Evolutionary conservation across 768 basidiomycete genomes (phyloP).

Genomic region (Suillus subaureus): DNA sequence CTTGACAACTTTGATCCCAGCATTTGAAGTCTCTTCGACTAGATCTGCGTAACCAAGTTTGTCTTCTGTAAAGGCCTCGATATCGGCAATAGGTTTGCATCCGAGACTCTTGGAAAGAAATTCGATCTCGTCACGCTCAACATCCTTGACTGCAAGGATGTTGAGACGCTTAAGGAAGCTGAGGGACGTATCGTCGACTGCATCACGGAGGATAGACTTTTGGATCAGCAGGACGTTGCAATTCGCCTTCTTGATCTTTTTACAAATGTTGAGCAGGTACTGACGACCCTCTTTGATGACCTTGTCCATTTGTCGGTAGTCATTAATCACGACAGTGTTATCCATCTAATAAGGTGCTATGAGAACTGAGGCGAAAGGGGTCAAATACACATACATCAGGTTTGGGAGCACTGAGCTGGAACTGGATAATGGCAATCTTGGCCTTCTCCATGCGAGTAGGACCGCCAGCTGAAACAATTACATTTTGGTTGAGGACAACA

Average conservation of each 20-base stretch:
- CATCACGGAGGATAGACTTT: conserved; percentile 98
- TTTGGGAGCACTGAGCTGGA: conserved; percentile 97
- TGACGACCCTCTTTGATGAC: conserved; percentile 98
- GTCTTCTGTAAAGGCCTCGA: conserved; percentile 97
- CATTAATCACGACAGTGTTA: conserved; percentile 98
- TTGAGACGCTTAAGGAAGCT: conserved; percentile 97
- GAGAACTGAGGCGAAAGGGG: background rate
- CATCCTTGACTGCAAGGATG: conserved; percentile 95
- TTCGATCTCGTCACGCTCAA: conserved; percentile 98
- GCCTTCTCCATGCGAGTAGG: conserved; percentile 97
- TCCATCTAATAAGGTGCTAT: conserved; percentile 74
- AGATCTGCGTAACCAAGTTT: conserved; percentile 97
- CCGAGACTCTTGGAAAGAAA: conserved; percentile 95
- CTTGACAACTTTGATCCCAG: conserved; percentile 89
- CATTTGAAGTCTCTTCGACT: conserved; percentile 83
- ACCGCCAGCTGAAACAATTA: conserved; percentile 86
- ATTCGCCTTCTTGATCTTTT: conserved; percentile 99
- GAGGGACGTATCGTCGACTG: conserved; percentile 97
- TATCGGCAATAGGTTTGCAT: conserved; percentile 95
- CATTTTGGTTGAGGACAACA: conserved; percentile 96
- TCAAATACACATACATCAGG: conserved; percentile 72
- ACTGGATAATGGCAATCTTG: conserved; percentile 97
- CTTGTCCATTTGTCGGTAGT: conserved; percentile 99
- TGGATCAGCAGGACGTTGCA: conserved; percentile 99
- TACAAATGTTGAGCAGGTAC: conserved; percentile 96